Evolutionary conservation across 306 rosid species (phyloP).

Genomic region (Quercus gilva): DNA sequence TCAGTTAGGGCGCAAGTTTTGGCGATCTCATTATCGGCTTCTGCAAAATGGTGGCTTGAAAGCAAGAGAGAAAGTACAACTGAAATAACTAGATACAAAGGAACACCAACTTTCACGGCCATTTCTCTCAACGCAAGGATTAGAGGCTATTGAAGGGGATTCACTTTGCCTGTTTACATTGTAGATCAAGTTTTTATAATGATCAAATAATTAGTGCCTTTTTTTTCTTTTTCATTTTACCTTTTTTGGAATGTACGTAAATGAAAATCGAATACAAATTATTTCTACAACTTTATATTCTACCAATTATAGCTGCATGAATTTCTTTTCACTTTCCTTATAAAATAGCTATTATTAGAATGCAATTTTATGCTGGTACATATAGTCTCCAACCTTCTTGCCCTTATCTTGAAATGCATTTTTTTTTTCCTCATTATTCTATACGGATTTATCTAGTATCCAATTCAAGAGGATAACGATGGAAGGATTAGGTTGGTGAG

Average conservation of each 20-base stretch:
- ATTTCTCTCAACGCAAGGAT: background rate
- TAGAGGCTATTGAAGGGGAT: too few relatives aligned
- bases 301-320: too few relatives aligned
- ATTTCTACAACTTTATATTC: too few relatives aligned
- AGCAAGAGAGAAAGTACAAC: background rate
- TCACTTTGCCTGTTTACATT: too few relatives aligned
- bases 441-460: background rate
- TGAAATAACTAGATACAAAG: background rate
- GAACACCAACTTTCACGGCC: background rate
- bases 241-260: too few relatives aligned
- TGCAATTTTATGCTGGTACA: too few relatives aligned
- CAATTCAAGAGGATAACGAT: constrained; percentile 10
- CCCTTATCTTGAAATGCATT: constrained; percentile 11
- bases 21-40: background rate
- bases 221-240: too few relatives aligned
- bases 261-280: too few relatives aligned
- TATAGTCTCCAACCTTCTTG: background rate
- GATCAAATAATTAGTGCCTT: too few relatives aligned
- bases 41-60: background rate
- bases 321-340: too few relatives aligned
- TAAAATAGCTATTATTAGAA: too few relatives aligned
- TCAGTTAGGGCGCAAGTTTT: background rate
- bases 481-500: background rate
- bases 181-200: too few relatives aligned
- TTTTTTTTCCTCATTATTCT: constrained; percentile 1